Evolutionary conservation across 2,329 filamentous ascomycete species (phyloP), one percentile per base, ranked within the genome.

Genomic region (Tolypocladium sp.): DNA sequence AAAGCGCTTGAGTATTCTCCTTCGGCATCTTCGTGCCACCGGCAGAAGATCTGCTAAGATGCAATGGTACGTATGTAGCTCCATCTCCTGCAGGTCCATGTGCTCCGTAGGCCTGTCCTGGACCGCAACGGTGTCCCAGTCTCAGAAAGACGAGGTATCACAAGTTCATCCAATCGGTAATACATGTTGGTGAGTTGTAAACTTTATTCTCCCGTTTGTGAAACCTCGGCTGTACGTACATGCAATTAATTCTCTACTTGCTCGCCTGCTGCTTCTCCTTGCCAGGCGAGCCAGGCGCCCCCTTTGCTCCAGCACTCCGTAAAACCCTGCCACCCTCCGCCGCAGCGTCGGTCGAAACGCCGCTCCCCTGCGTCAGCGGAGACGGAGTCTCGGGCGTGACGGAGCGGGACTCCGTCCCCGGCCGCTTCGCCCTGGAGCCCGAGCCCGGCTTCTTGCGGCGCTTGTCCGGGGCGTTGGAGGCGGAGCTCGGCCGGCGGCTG

Each of bases 341-440:
- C 7, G 63, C 62, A 5, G 59, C 59, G n/a, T 68, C 67, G 22
- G 62, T 60, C 13, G 66, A 64, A 25, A 60, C 62, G 55, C 72
- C 80, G 61, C 75, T 80, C 63, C 81, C 80, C 57, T 73, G 75
- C 8, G 79, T 77, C 60, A 85, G 67, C 3, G 81, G 82, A 3
- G 82, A 84, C 5, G 81, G 74, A 22, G 76, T 75, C 49, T 85
- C 82, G 1, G 82, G 82, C 3, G 82, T 83, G 3, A 80, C 74
- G 5, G 81, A 83, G 56, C 82, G 71, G 4, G 78, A 79, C 54
- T 84, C 81, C 4, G 73, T 71, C 0, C 74, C 74, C 0, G 77
- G 70, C 40, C 80, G 74, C 66, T 76, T 79, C 22, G 76, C 64
- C 61, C 74, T 76, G 30, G 75, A 70, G 37, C 70, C 69, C 6